Evolutionary conservation across 768 basidiomycete genomes (phyloP), one percentile per base, ranked within the genome.

Genomic region (Podaxis sp.): DNA sequence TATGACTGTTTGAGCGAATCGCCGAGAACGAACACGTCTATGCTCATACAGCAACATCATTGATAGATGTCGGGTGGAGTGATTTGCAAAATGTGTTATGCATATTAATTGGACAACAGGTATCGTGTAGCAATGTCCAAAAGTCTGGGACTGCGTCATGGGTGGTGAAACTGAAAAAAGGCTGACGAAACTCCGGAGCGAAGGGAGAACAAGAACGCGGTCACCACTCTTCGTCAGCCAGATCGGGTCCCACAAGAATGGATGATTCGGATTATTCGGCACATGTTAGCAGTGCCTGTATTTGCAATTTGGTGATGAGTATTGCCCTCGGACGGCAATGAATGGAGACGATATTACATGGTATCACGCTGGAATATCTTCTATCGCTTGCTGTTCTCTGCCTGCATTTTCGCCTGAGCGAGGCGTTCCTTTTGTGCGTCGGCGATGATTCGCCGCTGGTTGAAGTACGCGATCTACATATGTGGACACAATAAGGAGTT

Each of bases 381-480:
- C 65, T 70, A 74, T 55, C 70, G 69, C 63, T 68, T 76, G 49
- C 74, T 63, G 42, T 74, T 75, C 57, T 76, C 73, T 13, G 69
- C 70, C 64, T 79, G 76, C 24, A 73, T 72, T 59, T 71, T 74
- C 5, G 76, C 78, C 63, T 79, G 79, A 17, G 83, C 83, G 33
- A 92, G 81, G 58, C 88, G 77, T 44, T 87, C 85, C 69, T 88
- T 91, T 74, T 93, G 92, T 61, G 87, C 85, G 64, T 90, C 91
- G 8, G 86, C 90, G 57, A 95, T 83, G 39, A 93, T 84, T 58
- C 95, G 82, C 39, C 95, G 86, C 72, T 93, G 91, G 78, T 97
- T 96, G 71, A 98, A 97, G 73, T 98, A 96, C 28, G 92, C 92
- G 68, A 98, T 89, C 96, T 98, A 67, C 8, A 13, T 52, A 62